phyloP scores from a whole-genome alignment of 164 flowering plant genomes.

The Kalanchoe fedtschenkoi region DNA sequence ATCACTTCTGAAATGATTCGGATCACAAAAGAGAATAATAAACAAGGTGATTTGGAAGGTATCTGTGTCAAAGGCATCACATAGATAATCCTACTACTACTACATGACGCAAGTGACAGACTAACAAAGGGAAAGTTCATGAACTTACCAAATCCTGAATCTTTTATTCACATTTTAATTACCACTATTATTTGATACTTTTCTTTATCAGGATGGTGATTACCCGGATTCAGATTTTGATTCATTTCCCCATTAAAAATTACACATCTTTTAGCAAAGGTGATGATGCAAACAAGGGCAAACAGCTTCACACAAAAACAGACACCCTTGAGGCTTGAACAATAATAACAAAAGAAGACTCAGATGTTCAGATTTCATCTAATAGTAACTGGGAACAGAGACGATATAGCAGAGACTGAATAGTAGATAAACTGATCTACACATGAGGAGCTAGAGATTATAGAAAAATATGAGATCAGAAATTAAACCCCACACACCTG shows the following conservation, averaged over 20 bases:
- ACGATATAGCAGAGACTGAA: too few species aligned
- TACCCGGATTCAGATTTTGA: conserved; percentile 4
- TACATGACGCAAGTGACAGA: too few species aligned
- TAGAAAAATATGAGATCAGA: not conserved
- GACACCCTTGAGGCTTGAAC: not conserved
- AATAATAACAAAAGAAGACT: not conserved
- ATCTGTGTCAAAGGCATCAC: too few species aligned
- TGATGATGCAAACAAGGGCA: too few species aligned
- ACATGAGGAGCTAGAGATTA: not conserved
- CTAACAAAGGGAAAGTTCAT: not conserved
- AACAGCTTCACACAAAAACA: not conserved
- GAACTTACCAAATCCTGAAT: too few species aligned
- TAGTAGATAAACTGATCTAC: not conserved
- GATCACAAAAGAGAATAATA: not conserved
- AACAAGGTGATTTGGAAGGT: not conserved
- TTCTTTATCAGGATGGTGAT: not conserved
- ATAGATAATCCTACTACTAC: too few species aligned
- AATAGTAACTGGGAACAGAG: not conserved
- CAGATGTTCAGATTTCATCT: not conserved
- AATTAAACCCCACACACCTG: not conserved
- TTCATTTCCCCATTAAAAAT: not conserved
- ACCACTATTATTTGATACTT: not conserved
- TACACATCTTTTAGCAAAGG: not conserved
- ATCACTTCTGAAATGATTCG: not conserved
- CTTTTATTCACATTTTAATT: not conserved